Percentiles rank a stretch among this genome's conserved stretches.
phyloP scores from a whole-genome alignment of 116 monocot species.

The Posidonia oceanica region DNA sequence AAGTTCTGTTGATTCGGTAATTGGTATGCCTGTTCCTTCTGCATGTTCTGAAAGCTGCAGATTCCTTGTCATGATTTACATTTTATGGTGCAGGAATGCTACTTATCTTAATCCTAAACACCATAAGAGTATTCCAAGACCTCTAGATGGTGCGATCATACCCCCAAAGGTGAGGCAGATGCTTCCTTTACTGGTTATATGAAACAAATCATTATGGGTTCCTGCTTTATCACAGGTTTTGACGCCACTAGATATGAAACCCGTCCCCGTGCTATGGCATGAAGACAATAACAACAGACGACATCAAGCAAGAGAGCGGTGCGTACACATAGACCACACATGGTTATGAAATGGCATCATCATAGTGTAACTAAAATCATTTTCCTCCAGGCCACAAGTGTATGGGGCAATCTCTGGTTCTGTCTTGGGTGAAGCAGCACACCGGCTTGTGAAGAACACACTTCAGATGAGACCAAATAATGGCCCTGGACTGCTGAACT shows the following conservation, averaged over 20 bases:
- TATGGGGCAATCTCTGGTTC: slow-evolving; percentile 67
- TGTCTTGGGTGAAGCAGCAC: slow-evolving; percentile 78
- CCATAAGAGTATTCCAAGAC: slow-evolving; percentile 78
- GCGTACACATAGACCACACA: background rate
- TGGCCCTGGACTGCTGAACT: slow-evolving; percentile 24
- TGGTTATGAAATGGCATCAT: background rate
- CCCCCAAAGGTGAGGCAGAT: slow-evolving; percentile 58
- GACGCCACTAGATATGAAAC: slow-evolving; percentile 71
- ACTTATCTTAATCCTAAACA: slow-evolving; percentile 64
- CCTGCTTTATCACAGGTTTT: slow-evolving; percentile 33
- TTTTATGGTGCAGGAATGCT: slow-evolving; percentile 64
- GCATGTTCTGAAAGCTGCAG: background rate
- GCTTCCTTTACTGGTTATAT: background rate
- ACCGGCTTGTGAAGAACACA: slow-evolving; percentile 80
- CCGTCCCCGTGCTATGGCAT: slow-evolving; percentile 84
- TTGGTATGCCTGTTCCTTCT: background rate
- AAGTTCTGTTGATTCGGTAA: slow-evolving; percentile 13
- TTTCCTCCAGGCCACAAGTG: slow-evolving; percentile 56
- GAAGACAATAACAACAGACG: slow-evolving; percentile 58
- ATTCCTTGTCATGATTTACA: slow-evolving; percentile 1
- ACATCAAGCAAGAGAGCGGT: slow-evolving; percentile 72
- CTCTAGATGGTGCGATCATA: slow-evolving; percentile 63
- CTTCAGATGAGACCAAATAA: slow-evolving; percentile 49
- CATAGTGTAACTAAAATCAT: background rate
- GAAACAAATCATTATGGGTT: background rate